Conservation (phyloP, 805 yeast species). For the Saccharomycopsis amapae region DNA sequence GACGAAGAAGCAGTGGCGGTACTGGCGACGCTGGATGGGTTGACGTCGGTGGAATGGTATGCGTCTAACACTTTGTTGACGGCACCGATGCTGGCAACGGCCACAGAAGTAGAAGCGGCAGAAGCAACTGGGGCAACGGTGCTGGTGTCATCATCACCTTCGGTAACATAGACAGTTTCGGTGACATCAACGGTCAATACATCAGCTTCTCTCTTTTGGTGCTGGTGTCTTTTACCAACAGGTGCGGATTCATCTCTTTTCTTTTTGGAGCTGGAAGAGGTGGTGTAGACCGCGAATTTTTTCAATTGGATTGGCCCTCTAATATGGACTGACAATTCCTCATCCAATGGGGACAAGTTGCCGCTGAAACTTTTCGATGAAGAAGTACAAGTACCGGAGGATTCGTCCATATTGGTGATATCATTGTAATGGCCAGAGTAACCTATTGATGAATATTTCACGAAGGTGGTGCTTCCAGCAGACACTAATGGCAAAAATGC, state of each 20-base stretch:
- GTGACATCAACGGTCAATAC: constrained; percentile 67
- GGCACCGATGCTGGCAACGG: constrained; percentile 26
- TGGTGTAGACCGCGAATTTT: constrained; percentile 84
- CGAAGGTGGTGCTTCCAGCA: constrained; percentile 65
- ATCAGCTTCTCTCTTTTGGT: constrained; percentile 54
- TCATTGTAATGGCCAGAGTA: constrained; percentile 77
- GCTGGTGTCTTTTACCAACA: constrained; percentile 34
- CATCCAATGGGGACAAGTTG: constrained; percentile 69
- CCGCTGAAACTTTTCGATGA: constrained; percentile 56
- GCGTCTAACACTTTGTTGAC: constrained; percentile 22
- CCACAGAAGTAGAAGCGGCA: constrained; percentile 28
- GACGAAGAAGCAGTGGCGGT: constrained; percentile 21
- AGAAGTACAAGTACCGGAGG: constrained; percentile 65
- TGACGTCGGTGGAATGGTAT: constrained; percentile 23
- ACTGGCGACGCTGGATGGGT: constrained; percentile 26
- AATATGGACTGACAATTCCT: constrained; percentile 82
- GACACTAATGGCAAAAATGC: constrained; percentile 31
- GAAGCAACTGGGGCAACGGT: constrained; percentile 27
- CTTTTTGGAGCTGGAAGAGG: constrained; percentile 36
- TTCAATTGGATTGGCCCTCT: constrained; percentile 79
- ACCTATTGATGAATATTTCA: constrained; percentile 60
- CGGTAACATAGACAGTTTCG: constrained; percentile 65
- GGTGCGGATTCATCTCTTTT: constrained; percentile 33
- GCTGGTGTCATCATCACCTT: constrained; percentile 37
- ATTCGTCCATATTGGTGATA: constrained; percentile 71